Evolutionary conservation across 306 rosid genomes (phyloP), one percentile per base, ranked within the genome.

Genomic region (Pyrus pyrifolia): DNA sequence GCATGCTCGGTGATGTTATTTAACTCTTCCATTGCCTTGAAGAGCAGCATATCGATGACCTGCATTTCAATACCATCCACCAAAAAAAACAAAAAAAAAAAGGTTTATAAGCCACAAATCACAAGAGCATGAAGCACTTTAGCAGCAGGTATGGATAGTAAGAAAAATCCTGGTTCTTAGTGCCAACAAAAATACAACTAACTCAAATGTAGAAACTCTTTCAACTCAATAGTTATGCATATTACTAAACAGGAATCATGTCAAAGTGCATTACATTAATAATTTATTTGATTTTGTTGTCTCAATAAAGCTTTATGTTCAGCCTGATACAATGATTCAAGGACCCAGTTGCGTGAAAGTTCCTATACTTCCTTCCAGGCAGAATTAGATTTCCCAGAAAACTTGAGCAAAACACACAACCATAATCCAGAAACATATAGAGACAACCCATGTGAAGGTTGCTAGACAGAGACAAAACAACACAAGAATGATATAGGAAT

Each of bases 1-100:
- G 97, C 89, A 77, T 92, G 97, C 69, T 95, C 82, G 73, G 84
- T 86, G 49, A 95, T 78, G 82, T 90, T 91, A 58, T 78, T 84
- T 75, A 95, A 87, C 92, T 92, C 99, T 85, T 92, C 99, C 80
- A 74, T 70, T 70, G 84, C 99, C 87, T 95, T 95, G 92, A 95
- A 91, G 58, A 95, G 83, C 85, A 95, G 87, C 92, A 95, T 87
- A 71, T 95, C 99, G 70, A 95, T 88, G 83, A 95, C 97, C 99
- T 95, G 91, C 49, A 86, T 49, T 72, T 70, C 70, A 52, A 62
- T 76, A 76, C 81, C n/a, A 74, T 82, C 65, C 83, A 79, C 67
- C 75, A 38, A 17, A 40, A 38, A 58, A 71, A 30, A 6, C 0
- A 35, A 35, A 35, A 35, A 35, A 7, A 6, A 33, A 61, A 62